phyloP scores from a whole-genome alignment of 73 alveolate genomes.

The Paramecium bursaria region DNA sequence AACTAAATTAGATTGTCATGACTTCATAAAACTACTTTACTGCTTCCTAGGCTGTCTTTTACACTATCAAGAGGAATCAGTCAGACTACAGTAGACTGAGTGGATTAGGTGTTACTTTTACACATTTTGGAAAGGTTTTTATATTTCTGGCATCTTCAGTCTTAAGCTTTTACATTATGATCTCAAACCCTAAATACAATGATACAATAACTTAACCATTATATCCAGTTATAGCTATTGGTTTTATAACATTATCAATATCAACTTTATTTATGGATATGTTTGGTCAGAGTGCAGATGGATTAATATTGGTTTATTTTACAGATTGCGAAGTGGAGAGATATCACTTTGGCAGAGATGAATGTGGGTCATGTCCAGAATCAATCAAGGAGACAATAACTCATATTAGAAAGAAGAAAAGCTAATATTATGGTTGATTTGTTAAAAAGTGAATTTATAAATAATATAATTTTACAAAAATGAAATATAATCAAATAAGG shows the following conservation, averaged over 20 bases:
- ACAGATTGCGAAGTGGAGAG: conserved; percentile 60
- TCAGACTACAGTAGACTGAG: conserved; percentile 24
- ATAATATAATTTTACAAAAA: no score
- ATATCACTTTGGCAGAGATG: conserved; percentile 49
- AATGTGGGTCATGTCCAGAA: conserved; percentile 56
- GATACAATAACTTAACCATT: neutral
- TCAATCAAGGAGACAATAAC: neutral
- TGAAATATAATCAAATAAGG: no score
- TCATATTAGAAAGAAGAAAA: conserved; percentile 25
- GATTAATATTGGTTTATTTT: conserved; percentile 8
- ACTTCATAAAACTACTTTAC: conserved; percentile 41
- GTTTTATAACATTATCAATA: conserved; percentile 46
- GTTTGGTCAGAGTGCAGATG: conserved; percentile 61
- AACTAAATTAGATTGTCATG: conserved; percentile 8
- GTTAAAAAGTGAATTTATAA: no score
- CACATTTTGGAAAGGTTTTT: conserved; percentile 38
- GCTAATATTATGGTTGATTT: conserved; percentile 43
- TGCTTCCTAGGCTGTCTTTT: conserved; percentile 35
- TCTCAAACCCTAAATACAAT: neutral
- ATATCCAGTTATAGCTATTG: conserved; percentile 9
- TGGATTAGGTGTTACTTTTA: conserved; percentile 45
- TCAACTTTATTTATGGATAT: conserved; percentile 58
- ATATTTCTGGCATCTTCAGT: conserved; percentile 16
- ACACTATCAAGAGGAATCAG: conserved; percentile 15
- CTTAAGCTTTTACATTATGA: neutral